Base-by-base conservation (phyloP, 768 basidiomycete genomes). In the Postia placenta region DNA sequence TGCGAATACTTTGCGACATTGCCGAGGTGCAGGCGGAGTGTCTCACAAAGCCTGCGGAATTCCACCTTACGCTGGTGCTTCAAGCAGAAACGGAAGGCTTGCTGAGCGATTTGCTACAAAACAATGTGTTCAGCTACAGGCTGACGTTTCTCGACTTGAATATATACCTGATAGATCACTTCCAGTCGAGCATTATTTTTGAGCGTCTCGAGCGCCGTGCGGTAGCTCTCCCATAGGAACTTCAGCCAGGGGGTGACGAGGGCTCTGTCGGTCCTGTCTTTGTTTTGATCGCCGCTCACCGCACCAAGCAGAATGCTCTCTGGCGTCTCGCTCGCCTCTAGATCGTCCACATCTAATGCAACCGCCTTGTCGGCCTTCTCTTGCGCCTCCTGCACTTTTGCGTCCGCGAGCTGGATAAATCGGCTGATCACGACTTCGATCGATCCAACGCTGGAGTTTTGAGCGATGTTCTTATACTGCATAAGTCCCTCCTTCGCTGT, bases 201-300 rank as follows among this genome's bases (percentile, higher is more conserved):
- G 56, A 97, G 75, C 2, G 93, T 93, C 71, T 98, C 95, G 36
- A 99, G 73, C 1, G 88, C 92, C 17, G 92, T 96, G 49, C 95
- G 83, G 64, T 97, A 97, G 58, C 90, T 91, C 74, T 98, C 95
- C 93, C 94, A 98, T n/a, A 93, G 76, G 67, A 97, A 96, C 64
- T 94, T 93, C 63, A 98, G 85, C 85, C 93, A 96, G 0, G 95
- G 95, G 0, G 92, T 96, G 55, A 99, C 92, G 45, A 98, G 78
- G 5, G 92, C 88, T 40, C 95, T 73, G 69, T 98, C 94, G 25
- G 92, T 96, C 58, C 95, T 74, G 67, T 97, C 94, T 71, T 89
- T 88, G 72, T 79, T 93, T 69, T 92, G 89, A 63, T 92, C 92
- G 30, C 79, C 81, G 59, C 87, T 86, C 53, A 98, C 92, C 12